These are phyloP conservation scores for Dioscorea alata DNA, from an alignment of 106 monocot species.

Conservation along the genomic window DNA sequence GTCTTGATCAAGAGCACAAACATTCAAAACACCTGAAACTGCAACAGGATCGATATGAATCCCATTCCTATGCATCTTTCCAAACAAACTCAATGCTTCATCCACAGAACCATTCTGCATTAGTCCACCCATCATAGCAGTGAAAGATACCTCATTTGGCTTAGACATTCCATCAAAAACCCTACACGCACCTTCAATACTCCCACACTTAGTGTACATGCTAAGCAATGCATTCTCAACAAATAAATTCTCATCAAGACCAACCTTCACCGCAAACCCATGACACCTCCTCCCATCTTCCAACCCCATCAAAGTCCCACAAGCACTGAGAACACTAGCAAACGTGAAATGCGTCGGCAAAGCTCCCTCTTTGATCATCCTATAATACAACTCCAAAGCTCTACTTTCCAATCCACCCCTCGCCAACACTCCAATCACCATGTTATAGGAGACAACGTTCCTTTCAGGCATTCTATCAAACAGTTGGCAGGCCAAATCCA, in stretches of 20 bases:
- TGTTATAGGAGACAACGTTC: slow-evolving; percentile 87
- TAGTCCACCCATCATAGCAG: slow-evolving; percentile 83
- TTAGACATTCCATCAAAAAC: slow-evolving; percentile 48
- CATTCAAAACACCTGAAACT: slow-evolving; percentile 66
- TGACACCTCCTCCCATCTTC: slow-evolving; percentile 51
- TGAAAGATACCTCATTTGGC: slow-evolving; percentile 86
- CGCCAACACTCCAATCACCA: slow-evolving; percentile 40
- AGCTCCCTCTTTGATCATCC: slow-evolving; percentile 51
- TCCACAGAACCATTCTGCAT: slow-evolving; percentile 33
- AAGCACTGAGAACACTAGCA: slow-evolving; percentile 68
- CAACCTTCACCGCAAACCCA: slow-evolving; percentile 53
- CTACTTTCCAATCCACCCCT: slow-evolving; percentile 22
- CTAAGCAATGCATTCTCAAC: slow-evolving; percentile 77
- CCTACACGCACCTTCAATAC: slow-evolving; percentile 35
- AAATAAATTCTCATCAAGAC: slow-evolving; percentile 43
- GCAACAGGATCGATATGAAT: slow-evolving; percentile 53
- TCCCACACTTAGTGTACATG: slow-evolving; percentile 68
- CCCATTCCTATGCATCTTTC: slow-evolving; percentile 49
- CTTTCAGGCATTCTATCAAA: slow-evolving; percentile 67
- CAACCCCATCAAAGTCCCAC: slow-evolving; percentile 32
- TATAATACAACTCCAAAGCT: slow-evolving; percentile 45
- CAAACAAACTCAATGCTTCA: slow-evolving; percentile 64
- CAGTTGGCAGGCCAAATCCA: slow-evolving; percentile 37
- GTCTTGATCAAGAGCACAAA: slow-evolving; percentile 26
- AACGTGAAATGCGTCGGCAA: slow-evolving; percentile 69